phyloP scores from a whole-genome alignment of 2,329 filamentous ascomycete species.

The Colletotrichum sp. region DNA sequence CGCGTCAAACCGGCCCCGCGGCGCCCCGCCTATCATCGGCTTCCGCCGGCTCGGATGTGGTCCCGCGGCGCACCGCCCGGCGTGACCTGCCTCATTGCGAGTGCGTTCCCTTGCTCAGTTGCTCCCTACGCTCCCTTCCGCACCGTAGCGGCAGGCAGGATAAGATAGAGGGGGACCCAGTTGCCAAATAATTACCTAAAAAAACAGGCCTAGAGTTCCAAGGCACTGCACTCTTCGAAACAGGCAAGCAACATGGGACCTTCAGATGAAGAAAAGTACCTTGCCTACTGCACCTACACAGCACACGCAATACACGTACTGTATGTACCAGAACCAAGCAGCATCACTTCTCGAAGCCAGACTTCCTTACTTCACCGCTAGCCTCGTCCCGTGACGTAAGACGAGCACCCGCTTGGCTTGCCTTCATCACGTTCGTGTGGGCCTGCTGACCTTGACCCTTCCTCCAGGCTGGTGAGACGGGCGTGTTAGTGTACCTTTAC shows the following conservation, averaged over 20 bases:
- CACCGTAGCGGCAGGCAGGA: neutral
- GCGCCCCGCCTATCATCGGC: slow-evolving; percentile 20
- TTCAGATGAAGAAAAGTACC: neutral
- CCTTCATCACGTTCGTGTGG: neutral
- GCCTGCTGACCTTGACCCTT: slow-evolving; percentile 4
- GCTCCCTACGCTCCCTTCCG: neutral
- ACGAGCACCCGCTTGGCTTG: neutral
- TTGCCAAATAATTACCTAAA: slow-evolving; percentile 17
- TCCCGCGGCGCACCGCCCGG: neutral
- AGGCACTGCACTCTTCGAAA: neutral
- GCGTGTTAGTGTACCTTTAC: neutral
- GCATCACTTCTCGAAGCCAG: neutral
- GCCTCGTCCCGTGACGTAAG: slow-evolving; percentile 14
- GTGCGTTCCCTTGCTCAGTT: neutral
- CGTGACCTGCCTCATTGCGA: slow-evolving; percentile 8
- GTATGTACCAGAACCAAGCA: neutral
- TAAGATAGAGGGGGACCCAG: neutral
- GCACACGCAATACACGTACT: neutral
- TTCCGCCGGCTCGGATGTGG: slow-evolving; percentile 15
- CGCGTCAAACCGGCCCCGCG: slow-evolving; percentile 1
- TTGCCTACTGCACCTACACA: neutral
- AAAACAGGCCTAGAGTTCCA: neutral
- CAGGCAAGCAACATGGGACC: neutral
- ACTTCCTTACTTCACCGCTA: neutral
- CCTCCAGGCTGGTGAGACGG: neutral